Evolutionary conservation across 2,329 filamentous ascomycete species (phyloP).

Genomic region (Pseudogymnoascus sp.): DNA sequence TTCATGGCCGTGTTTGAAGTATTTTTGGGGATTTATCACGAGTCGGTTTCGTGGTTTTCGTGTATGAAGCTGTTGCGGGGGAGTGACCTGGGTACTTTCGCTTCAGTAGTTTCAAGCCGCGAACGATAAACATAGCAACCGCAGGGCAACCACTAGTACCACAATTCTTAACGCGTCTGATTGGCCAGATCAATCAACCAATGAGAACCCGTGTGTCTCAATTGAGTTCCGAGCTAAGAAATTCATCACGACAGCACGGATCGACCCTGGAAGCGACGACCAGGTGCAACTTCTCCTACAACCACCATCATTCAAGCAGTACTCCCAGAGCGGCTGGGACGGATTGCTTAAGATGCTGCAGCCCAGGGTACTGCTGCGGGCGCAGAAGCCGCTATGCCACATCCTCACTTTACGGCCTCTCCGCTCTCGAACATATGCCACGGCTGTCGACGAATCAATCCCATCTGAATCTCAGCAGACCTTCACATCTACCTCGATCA

Average conservation of each 20-base stretch:
- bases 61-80: not conserved
- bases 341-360: slow-evolving; percentile 49
- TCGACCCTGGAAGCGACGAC: slow-evolving; percentile 7
- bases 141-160: slow-evolving; percentile 1
- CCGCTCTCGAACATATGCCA: slow-evolving; percentile 45
- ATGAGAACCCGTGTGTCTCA: slow-evolving; percentile 7
- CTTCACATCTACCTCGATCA: slow-evolving; percentile 28
- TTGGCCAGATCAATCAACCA: not conserved
- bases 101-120: slow-evolving; percentile 8
- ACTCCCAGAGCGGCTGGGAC: not conserved
- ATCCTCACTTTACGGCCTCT: slow-evolving; percentile 37
- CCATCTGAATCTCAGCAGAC: slow-evolving; percentile 30
- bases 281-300: not conserved
- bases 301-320: slow-evolving; percentile 14
- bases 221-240: not conserved
- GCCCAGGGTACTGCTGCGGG: slow-evolving; percentile 51
- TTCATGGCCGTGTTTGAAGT: not conserved
- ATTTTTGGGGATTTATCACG: not conserved
- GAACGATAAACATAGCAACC: slow-evolving; percentile 9
- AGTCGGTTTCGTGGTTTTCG: slow-evolving; percentile 5
- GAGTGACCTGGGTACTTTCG: slow-evolving; percentile 5
- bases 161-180: slow-evolving; percentile 1
- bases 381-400: slow-evolving; percentile 38
- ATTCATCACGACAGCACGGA: slow-evolving; percentile 1
- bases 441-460: slow-evolving; percentile 32